Evolutionary conservation across 352 stramenopile genomes (phyloP).

Genomic region (Phytophthora pinifolia): DNA sequence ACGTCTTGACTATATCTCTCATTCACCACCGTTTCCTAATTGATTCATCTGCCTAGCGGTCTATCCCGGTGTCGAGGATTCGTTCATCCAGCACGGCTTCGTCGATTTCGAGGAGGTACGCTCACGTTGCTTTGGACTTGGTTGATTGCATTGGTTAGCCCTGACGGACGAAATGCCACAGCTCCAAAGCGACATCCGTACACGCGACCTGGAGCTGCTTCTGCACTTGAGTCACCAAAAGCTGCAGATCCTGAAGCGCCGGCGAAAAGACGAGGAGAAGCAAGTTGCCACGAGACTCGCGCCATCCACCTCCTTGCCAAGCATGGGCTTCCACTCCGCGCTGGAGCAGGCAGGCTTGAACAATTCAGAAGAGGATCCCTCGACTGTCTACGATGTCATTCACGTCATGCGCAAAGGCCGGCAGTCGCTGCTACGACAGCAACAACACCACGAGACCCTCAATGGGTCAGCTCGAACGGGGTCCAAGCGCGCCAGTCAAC

Average conservation of each 20-base stretch:
- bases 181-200: conserved; percentile 34
- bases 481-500: conserved; percentile 5
- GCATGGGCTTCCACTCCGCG: conserved; percentile 2
- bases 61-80: conserved; percentile 24
- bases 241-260: conserved; percentile 24
- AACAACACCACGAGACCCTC: conserved; percentile 4
- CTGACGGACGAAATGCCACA: conserved; percentile 11
- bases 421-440: conserved; percentile 21
- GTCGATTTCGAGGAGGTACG: conserved; percentile 27
- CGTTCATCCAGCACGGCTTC: conserved; percentile 21
- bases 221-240: conserved; percentile 28
- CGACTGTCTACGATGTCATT: conserved; percentile 33
- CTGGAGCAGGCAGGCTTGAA: conserved; percentile 7
- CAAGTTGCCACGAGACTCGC: conserved; percentile 10
- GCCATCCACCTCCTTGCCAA: conserved; percentile 20
- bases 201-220: conserved; percentile 23
- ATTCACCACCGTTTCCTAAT: conserved; percentile 1
- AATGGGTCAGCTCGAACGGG: conserved; percentile 1
- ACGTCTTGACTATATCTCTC: background rate
- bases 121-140: background rate
- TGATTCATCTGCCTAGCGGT: conserved; percentile 10
- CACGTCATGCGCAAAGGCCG: conserved; percentile 37
- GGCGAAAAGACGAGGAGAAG: conserved; percentile 23
- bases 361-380: conserved; percentile 1
- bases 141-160: background rate